Evolutionary conservation across 257 asterid species (phyloP), one percentile per base, ranked within the genome.

Genomic region (Verbena officinalis): DNA sequence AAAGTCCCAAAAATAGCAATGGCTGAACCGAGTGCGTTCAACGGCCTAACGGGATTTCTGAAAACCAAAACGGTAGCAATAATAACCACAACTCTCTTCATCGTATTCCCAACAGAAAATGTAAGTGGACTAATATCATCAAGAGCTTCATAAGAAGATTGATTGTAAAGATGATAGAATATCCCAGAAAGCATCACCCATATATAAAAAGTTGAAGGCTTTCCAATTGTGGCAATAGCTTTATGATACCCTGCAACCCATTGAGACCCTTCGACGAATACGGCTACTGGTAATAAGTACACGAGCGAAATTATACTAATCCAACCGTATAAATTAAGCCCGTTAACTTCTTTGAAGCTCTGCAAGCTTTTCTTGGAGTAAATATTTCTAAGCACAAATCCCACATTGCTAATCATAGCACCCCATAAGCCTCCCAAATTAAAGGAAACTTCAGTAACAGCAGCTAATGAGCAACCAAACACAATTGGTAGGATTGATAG

Each of bases 31-130:
- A 90, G 90, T 14, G 90, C 97, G 72, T 90, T 90, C 56, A 90
- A 76, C 5, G 96, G 97, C 82, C 93, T 67, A 8, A 90, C 97
- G 0, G 96, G 98, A 75, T 92, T 92, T 80, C 97, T 82, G 83
- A 92, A 92, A 44, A 87, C 98, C 81, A 92, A 75, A 16, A 92
- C 95, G 1, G 91, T 82, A 14, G 97, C 87, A 30, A 92, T 81
- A 61, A 92, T 92, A 42, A 92, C 98, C 74, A 92, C 98, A 23
- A 92, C 98, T 36, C 98, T 85, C 87, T 92, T 92, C 98, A 92
- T 92, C 0, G 97, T 92, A 53, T 92, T 92, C 64, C 98, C 97
- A 12, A 92, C 94, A 0, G 97, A 92, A 75, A 92, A 92, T 11
- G 98, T 77, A 56, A 92, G 86, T 0, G 98, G 98, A 64, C 97